phyloP scores from a whole-genome alignment of 2,329 filamentous ascomycete genomes.

The Hysterium pulicare region DNA sequence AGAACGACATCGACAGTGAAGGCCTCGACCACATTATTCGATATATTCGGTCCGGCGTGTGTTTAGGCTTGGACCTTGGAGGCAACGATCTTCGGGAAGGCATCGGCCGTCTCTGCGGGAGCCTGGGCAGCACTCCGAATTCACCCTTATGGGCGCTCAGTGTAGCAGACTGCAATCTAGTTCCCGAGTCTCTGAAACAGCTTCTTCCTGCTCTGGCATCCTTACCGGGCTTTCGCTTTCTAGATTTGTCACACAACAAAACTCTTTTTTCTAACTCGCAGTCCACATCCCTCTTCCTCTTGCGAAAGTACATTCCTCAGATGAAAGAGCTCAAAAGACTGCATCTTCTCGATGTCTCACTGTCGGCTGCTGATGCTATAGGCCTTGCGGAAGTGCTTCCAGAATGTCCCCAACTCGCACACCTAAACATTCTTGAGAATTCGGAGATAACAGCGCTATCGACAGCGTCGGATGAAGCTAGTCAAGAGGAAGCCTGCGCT shows the following conservation, averaged over 20 bases:
- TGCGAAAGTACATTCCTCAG: conserved; percentile 82
- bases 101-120: conserved; percentile 46
- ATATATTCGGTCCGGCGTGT: conserved; percentile 72
- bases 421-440: conserved; percentile 85
- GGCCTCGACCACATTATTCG: conserved; percentile 72
- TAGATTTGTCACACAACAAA: conserved; percentile 88
- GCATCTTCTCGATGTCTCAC: conserved; percentile 78
- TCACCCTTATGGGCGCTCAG: conserved; percentile 74
- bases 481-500: conserved; percentile 90
- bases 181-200: conserved; percentile 66
- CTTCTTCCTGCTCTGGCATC: conserved; percentile 71
- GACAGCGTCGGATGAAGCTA: conserved; percentile 70
- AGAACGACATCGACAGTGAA: conserved; percentile 71
- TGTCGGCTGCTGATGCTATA: conserved; percentile 85
- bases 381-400: conserved; percentile 86
- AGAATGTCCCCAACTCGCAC: conserved; percentile 75
- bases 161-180: conserved; percentile 79
- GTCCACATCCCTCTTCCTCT: conserved; percentile 68
- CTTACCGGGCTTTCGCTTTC: conserved; percentile 74
- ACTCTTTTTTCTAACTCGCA: conserved; percentile 66
- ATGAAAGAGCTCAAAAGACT: conserved; percentile 75
- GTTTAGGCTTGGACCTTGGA: conserved; percentile 84
- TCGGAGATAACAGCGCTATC: conserved; percentile 67
- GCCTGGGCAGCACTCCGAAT: conserved; percentile 43
- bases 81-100: conserved; percentile 67